Percentiles rank a stretch among this genome's conserved stretches.
phyloP scores from a whole-genome alignment of 169 alveolate species.

The Babesia caballi region DNA sequence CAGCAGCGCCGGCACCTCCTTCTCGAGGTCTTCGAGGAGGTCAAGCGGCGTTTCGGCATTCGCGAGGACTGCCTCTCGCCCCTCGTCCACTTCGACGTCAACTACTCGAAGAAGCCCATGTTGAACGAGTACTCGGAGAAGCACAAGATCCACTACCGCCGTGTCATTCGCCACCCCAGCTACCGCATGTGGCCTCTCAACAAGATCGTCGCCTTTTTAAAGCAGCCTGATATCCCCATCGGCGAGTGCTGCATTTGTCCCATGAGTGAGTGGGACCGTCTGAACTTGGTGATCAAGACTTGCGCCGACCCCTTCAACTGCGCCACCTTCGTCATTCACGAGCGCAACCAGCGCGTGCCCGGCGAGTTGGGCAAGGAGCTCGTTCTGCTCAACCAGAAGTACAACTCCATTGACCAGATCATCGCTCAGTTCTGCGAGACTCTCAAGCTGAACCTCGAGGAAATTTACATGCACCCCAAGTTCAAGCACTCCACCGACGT shows the following conservation, averaged over 20 bases:
- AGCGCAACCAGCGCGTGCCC: constrained; percentile 69
- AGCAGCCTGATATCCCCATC: constrained; percentile 59
- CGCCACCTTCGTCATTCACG: constrained; percentile 72
- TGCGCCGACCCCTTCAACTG: constrained; percentile 73
- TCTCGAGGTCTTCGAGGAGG: constrained; percentile 21
- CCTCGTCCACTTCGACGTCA: constrained; percentile 52
- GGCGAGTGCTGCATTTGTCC: constrained; percentile 81
- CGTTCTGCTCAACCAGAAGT: constrained; percentile 65
- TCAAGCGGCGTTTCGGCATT: neutral
- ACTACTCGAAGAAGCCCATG: constrained; percentile 47
- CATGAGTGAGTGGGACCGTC: constrained; percentile 67
- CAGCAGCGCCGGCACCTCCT: constrained; percentile 45
- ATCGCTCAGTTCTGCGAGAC: constrained; percentile 76
- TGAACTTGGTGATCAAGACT: constrained; percentile 73
- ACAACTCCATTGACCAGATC: constrained; percentile 72
- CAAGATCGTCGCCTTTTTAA: constrained; percentile 46
- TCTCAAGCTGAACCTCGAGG: constrained; percentile 75
- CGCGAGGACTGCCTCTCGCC: constrained; percentile 49
- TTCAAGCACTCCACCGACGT: constrained; percentile 62
- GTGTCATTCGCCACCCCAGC: constrained; percentile 62
- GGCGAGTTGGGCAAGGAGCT: constrained; percentile 72
- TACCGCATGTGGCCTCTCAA: constrained; percentile 65
- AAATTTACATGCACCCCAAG: constrained; percentile 77
- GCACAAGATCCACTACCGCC: constrained; percentile 50
- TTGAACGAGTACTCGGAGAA: constrained; percentile 20